A percentile compares a stretch with the other conserved stretches of the same genome.
Conservation (phyloP, 208 protist genomes). For the Trypanosoma platydactyli region DNA sequence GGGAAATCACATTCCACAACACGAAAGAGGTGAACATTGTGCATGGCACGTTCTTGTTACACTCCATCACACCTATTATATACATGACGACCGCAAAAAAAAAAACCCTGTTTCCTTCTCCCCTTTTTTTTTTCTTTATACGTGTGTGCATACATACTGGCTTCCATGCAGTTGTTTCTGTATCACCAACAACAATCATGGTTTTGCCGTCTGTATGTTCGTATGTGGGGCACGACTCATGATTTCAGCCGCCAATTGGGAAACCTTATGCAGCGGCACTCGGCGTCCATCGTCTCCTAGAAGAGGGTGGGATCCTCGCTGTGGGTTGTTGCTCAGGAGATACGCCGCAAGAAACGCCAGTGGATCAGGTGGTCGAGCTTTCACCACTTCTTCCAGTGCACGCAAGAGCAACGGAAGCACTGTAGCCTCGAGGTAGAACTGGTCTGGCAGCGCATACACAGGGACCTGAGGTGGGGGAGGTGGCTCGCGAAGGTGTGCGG, state of each 20-base stretch:
- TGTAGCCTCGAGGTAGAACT: constrained; percentile 76
- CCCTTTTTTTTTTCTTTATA: background rate
- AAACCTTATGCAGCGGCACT: constrained; percentile 40
- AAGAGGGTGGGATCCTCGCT: constrained; percentile 37
- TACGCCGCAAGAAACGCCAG: constrained; percentile 85
- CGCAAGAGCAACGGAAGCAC: constrained; percentile 77
- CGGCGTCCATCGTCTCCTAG: constrained; percentile 31
- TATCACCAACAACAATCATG: background rate
- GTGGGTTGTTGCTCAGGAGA: constrained; percentile 84
- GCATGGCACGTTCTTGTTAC: too few species aligned
- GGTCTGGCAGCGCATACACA: constrained; percentile 69
- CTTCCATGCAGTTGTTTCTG: background rate
- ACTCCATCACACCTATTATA: too few species aligned
- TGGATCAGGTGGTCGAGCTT: constrained; percentile 64
- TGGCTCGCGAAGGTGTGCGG: constrained; percentile 20
- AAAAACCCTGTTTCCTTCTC: background rate
- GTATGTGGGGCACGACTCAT: constrained; percentile 5
- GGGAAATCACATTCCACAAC: too few species aligned
- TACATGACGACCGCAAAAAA: too few species aligned
- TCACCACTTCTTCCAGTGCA: constrained; percentile 72
- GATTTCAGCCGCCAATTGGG: constrained; percentile 30
- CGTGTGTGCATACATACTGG: too few species aligned
- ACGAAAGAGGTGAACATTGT: too few species aligned
- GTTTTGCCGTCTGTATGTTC: background rate
- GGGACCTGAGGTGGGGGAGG: constrained; percentile 33